These are phyloP conservation scores for Posidonia oceanica DNA, from an alignment of 116 monocot species.

Conservation along the genomic window DNA sequence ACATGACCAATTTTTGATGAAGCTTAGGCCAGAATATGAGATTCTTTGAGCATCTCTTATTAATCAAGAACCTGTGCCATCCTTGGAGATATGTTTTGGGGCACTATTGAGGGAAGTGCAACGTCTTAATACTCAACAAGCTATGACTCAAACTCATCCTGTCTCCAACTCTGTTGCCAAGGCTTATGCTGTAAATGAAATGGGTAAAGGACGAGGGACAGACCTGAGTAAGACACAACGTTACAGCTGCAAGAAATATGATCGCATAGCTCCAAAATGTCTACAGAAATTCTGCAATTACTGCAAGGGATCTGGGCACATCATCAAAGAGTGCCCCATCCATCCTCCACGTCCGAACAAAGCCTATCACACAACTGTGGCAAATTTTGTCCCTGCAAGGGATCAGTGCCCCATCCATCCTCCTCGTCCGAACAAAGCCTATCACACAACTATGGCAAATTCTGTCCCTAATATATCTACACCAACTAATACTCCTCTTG, in stretches of 20 bases:
- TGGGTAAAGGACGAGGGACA: not conserved
- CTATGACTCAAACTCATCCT: no score
- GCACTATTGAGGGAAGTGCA: not conserved
- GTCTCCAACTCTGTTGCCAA: not conserved
- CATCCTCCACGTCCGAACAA: not conserved
- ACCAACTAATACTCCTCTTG: not conserved
- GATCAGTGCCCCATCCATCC: no score
- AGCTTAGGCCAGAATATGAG: not conserved
- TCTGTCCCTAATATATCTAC: not conserved
- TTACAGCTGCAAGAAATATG: no score
- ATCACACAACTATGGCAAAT: no score
- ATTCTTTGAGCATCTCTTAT: no score
- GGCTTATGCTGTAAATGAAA: not conserved
- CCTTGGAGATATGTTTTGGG: not conserved
- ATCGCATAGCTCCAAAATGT: not conserved
- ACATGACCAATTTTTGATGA: not conserved
- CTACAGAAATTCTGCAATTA: not conserved
- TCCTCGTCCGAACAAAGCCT: no score
- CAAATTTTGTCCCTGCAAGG: no score
- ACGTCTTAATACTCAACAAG: not conserved
- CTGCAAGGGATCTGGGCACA: not conserved
- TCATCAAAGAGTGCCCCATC: no score
- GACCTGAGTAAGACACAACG: no score
- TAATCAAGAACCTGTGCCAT: no score
- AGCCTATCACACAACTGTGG: not conserved